Evolutionary conservation across 352 stramenopile genomes (phyloP), one percentile per base, ranked within the genome.

Genomic region (Globisporangium nodosum): DNA sequence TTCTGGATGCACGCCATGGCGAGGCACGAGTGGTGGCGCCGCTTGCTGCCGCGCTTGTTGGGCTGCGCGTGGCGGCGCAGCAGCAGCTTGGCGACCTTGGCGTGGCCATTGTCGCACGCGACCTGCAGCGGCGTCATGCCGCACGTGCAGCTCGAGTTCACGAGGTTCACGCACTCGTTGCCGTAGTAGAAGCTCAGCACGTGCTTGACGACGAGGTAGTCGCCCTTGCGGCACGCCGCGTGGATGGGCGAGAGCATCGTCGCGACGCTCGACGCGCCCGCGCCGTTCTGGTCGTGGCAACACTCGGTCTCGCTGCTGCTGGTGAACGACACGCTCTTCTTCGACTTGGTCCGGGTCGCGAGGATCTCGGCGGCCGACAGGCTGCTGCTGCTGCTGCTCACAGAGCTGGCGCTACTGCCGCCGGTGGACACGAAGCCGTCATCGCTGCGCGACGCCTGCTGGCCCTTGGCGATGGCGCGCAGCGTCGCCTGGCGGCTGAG

Each of bases 111-210:
- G 55, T 81, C 74, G 56, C 79, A 84, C 27, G 81, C 80, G 45
- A 90, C 80, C 55, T 92, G 76, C 5, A 92, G 61, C 33, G 81
- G 78, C 51, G 80, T 89, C 52, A 85, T 79, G 46, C 82, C 82
- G 51, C 82, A 90, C 18, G 65, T 67, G 59, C 81, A 89, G 48
- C 46, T 69, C 18, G 76, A 86, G 64, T 91, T 88, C 0, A 90
- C 78, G 51, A 90, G 73, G 61, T 84, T 74, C 20, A 79, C 65
- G 21, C 73, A 67, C 33, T 88, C 80, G 5, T 74, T 63, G 21
- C 70, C 74, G 52, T 72, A 71, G 60, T 89, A 91, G 53, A 81
- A 88, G 65, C 78, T 77, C 37, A 90, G 64, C 18, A 89, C 52
- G 54, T 90, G 78, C 63, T 89, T 84, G 24, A 92, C 58, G n/a